Evolutionary conservation across 2,329 filamentous ascomycete genomes (phyloP), one percentile per base, ranked within the genome.

Genomic region (Hypoxylon sp.): DNA sequence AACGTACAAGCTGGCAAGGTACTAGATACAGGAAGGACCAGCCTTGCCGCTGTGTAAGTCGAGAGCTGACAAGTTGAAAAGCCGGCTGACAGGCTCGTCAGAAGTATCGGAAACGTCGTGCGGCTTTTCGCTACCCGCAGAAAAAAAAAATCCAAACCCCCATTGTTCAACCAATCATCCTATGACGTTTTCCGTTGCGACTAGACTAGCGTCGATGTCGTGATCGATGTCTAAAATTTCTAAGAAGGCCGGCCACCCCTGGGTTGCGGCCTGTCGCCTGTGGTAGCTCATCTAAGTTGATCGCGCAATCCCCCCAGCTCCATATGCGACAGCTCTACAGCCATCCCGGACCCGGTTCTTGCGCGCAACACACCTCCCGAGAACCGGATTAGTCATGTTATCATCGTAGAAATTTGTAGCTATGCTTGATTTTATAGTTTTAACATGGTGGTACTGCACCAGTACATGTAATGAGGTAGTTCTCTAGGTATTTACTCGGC

Each of bases 151-250:
- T 34, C 11, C 13, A 17, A 61, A 32, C 43, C 41, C 55, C 48
- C 24, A 32, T 22, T 24, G 32, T 43, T 55, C 41, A 51, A 46
- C 74, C 74, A 76, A 75, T 76, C 69, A 75, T 47, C 51, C 43
- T 6, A n/a, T 51, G 59, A 58, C 62, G 56, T 68, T 59, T 65
- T 55, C 60, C 37, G 67, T 66, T 62, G 62, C 67, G 66, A 71
- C 58, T 48, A 61, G 57, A 62, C 64, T 79, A 78, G 76, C 72
- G 75, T 64, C 67, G 73, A 77, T 78, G 71, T 76, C 76, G 76
- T 78, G 76, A 78, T 78, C 71, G 55, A 59, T 70, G 65, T 71
- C 69, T 68, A 71, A 72, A 73, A 71, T 74, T 74, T 70, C 70
- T 56, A 70, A 68, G 55, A 64, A 19, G 24, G 24, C 24, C 13